A percentile compares a stretch with the other conserved stretches of the same genome.
phyloP scores from a whole-genome alignment of 441 rosid genomes.

The Pelargonium cotyledonis region DNA sequence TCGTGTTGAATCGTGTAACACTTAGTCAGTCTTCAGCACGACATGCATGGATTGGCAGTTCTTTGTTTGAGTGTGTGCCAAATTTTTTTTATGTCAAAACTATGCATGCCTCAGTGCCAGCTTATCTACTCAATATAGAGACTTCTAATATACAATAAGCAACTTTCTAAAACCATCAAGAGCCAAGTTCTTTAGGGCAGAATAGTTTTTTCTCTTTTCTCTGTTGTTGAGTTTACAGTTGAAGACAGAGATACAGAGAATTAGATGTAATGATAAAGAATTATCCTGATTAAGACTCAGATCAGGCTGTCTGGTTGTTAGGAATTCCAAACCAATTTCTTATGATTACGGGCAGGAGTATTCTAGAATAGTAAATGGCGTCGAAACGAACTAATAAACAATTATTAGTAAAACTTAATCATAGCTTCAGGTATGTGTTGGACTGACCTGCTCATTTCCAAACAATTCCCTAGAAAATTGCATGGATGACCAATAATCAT shows the following conservation, averaged over 20 bases:
- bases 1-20: too few species aligned
- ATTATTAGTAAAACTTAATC: neutral
- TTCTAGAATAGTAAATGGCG: neutral
- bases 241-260: neutral
- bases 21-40: too few species aligned
- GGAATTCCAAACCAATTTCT: constrained; percentile 5
- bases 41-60: too few species aligned
- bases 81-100: too few species aligned
- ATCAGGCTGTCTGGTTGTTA: neutral
- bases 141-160: too few species aligned
- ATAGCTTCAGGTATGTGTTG: neutral
- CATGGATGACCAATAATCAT: too few species aligned
- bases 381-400: constrained; percentile 11
- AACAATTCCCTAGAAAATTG: too few species aligned
- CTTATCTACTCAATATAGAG: too few species aligned
- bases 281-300: neutral
- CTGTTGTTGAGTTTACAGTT: neutral
- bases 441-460: constrained; percentile 2
- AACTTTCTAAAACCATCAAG: too few species aligned
- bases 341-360: neutral
- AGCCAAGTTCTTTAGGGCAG: neutral
- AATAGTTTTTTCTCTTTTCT: neutral
- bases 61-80: too few species aligned
- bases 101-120: too few species aligned
- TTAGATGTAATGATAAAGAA: neutral